A percentile compares a stretch with the other conserved stretches of the same genome.
Conservation (phyloP, 371 early-diverging fungal genomes). For the Mortierella polycephala region DNA sequence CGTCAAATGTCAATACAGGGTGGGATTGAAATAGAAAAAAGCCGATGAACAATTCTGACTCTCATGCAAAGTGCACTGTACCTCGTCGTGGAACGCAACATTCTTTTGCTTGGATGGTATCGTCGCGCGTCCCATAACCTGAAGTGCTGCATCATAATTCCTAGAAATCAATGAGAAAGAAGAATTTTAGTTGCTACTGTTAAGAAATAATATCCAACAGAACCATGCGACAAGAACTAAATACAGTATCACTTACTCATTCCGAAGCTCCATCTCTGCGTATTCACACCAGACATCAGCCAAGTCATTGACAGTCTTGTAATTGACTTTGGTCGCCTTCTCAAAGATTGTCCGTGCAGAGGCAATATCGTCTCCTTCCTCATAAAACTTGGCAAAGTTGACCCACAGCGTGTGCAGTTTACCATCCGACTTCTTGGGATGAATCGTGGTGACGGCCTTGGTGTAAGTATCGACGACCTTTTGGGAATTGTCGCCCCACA, state of each 20-base stretch:
- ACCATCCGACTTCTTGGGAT: constrained; percentile 84
- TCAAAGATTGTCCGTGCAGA: constrained; percentile 87
- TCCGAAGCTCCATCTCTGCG: constrained; percentile 91
- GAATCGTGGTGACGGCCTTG: constrained; percentile 80
- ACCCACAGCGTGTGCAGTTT: constrained; percentile 86
- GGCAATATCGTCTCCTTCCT: constrained; percentile 69
- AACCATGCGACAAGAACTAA: too few species aligned
- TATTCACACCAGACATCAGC: constrained; percentile 94
- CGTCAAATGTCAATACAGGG: too few species aligned
- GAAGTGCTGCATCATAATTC: constrained; percentile 51
- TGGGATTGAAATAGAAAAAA: background rate
- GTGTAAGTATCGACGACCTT: constrained; percentile 82
- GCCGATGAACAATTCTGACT: background rate
- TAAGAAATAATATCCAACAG: too few species aligned
- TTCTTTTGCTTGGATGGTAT: constrained; percentile 54
- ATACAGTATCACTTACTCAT: constrained; percentile 58
- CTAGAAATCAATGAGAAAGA: constrained; percentile 7
- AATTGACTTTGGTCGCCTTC: constrained; percentile 84
- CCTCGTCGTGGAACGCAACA: constrained; percentile 68
- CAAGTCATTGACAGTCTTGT: constrained; percentile 84
- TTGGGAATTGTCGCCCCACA: constrained; percentile 73
- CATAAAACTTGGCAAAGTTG: constrained; percentile 87
- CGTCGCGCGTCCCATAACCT: constrained; percentile 53
- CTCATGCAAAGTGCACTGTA: constrained; percentile 3
- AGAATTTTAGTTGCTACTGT: background rate